A percentile compares a stretch with the other conserved stretches of the same genome.
These are phyloP conservation scores for Periconia digitata DNA, from an alignment of 2,329 filamentous ascomycete species.

Conservation along the genomic window DNA sequence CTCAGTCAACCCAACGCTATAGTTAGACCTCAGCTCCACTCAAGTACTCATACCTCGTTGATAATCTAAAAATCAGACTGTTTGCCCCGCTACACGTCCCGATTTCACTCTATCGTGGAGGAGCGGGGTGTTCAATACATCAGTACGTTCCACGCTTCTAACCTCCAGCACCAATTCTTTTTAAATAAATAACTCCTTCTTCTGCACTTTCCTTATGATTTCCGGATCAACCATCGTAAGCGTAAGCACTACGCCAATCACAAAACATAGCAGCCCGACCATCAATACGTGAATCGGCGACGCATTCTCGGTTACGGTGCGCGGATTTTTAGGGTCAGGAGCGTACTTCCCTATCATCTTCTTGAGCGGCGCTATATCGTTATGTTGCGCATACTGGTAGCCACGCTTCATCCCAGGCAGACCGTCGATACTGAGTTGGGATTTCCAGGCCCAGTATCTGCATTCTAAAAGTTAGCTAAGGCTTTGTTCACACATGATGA, in stretches of 20 bases:
- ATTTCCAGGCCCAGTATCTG: slow-evolving; percentile 51
- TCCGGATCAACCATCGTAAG: slow-evolving; percentile 29
- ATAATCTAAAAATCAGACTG: too few species aligned
- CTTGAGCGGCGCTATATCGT: slow-evolving; percentile 44
- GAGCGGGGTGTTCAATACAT: too few species aligned
- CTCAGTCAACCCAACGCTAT: too few species aligned
- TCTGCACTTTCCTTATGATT: slow-evolving; percentile 20
- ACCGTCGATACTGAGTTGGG: slow-evolving; percentile 47
- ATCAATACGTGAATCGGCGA: slow-evolving; percentile 21
- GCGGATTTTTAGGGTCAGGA: slow-evolving; percentile 14
- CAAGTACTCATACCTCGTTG: too few species aligned
- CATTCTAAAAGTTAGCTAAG: slow-evolving; percentile 5
- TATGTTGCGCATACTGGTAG: slow-evolving; percentile 36
- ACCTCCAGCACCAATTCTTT: too few species aligned
- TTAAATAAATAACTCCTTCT: slow-evolving; percentile 23
- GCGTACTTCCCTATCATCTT: slow-evolving; percentile 47
- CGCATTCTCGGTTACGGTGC: slow-evolving; percentile 8
- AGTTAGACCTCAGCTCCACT: too few species aligned
- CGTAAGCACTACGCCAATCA: slow-evolving; percentile 31
- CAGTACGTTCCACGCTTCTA: too few species aligned
- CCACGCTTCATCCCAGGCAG: slow-evolving; percentile 48
- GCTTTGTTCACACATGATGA: not conserved
- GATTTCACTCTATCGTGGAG: too few species aligned
- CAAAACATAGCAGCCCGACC: slow-evolving; percentile 31
- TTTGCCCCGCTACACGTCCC: too few species aligned